phyloP scores from a whole-genome alignment of 768 basidiomycete genomes.

The Suillus subaureus region DNA sequence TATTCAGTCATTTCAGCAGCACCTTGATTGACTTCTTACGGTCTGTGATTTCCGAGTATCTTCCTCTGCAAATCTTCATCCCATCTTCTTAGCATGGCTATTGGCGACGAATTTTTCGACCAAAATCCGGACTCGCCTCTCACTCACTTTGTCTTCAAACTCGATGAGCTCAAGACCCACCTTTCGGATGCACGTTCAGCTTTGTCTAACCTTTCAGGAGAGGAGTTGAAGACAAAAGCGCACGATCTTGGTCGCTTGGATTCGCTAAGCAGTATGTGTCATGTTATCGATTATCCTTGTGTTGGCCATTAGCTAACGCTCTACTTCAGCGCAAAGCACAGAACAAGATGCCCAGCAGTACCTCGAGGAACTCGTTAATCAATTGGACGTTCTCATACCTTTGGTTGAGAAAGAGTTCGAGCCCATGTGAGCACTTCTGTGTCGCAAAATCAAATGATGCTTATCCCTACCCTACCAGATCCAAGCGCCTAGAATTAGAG shows the following conservation, averaged over 20 bases:
- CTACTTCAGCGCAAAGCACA: background rate
- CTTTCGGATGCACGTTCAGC: slow-evolving; percentile 6
- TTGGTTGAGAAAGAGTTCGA: slow-evolving; percentile 19
- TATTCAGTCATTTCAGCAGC: slow-evolving; percentile 21
- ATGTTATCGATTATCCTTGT: too few relatives aligned
- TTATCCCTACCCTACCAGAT: slow-evolving; percentile 10
- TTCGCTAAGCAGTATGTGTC: slow-evolving; percentile 2
- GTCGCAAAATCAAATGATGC: background rate
- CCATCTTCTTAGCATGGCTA: slow-evolving; percentile 5
- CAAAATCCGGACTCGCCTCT: slow-evolving; percentile 10
- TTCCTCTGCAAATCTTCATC: background rate
- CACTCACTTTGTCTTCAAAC: slow-evolving; percentile 8
- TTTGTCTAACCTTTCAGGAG: background rate
- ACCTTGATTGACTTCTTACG: slow-evolving; percentile 22
- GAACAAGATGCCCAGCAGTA: slow-evolving; percentile 9
- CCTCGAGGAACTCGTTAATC: slow-evolving; percentile 13
- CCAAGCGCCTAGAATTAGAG: slow-evolving; percentile 18
- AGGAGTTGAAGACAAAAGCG: slow-evolving; percentile 3
- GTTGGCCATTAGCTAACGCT: background rate
- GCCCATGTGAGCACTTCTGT: slow-evolving; percentile 16
- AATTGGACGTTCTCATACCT: slow-evolving; percentile 15
- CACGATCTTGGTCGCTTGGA: slow-evolving; percentile 10
- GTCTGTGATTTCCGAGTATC: slow-evolving; percentile 9
- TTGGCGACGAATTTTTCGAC: slow-evolving; percentile 21
- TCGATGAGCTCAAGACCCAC: slow-evolving; percentile 8